Base-by-base conservation (phyloP, 2,329 filamentous ascomycete genomes). In the Trichoderma citrinoviride region DNA sequence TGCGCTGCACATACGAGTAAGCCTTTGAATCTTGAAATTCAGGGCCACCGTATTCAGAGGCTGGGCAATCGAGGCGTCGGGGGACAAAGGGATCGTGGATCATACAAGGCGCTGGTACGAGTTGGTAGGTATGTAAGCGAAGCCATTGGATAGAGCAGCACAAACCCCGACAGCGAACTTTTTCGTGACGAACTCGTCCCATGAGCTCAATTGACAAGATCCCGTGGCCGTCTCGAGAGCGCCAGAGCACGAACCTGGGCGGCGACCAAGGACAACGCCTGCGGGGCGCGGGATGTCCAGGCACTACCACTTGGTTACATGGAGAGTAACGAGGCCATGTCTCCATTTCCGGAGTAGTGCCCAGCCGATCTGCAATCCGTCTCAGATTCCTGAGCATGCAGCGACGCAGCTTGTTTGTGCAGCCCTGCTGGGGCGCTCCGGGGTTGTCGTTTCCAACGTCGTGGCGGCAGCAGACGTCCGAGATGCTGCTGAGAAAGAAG, bases 361-460 rank as follows among this genome's bases (percentile, higher is more conserved):
- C 67, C 67, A 70, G 67, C 68, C 71, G 74, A 76, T 76, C 73
- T 76, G 72, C 74, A 73, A 52, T 70, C 72, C 73, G 74, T 76
- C 72, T 76, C 73, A 76, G 74, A 76, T 76, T 74, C 70, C 61
- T 61, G 57, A 41, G 60, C 44, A 40, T 57, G 61, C 40, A 58
- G 50, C 37, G 50, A n/a, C 23, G 27, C 43, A 25, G 43, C 44
- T 47, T 57, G 61, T 64, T 54, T 57, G 54, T 47, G 43, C 46
- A 49, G 60, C 61, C 61, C 41, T 55, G 33, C 33, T 37, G 61
- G 52, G 19, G 40, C 46, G 17, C 58, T 53, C 49, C 44, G 37
- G 58, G 47, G 47, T 52, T 43, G 5, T 55, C 19, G 50, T 49
- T 27, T 49, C 47, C 10, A 29, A 25, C 19, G 19, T 54, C 37